Evolutionary conservation across 305 asterid species (phyloP), one percentile per base, ranked within the genome.

Genomic region (Fraxinus xanthoxyloides): DNA sequence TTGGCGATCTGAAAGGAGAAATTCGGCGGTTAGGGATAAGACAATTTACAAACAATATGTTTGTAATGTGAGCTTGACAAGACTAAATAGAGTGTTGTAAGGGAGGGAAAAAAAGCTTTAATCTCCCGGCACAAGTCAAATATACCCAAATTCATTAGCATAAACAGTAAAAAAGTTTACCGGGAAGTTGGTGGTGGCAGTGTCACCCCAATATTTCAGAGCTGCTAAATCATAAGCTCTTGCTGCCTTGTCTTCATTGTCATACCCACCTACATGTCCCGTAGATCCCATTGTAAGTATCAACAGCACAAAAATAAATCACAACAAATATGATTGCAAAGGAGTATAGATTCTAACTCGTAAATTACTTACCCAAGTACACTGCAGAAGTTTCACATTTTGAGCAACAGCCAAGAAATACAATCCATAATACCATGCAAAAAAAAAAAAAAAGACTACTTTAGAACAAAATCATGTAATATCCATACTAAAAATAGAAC

Each of bases 191-290:
- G 99, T 96, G 40, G 97, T 96, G 70, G 99, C 98, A 7, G 93
- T 85, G 31, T 98, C 83, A 79, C 99, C 99, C 99, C 99, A 95
- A 85, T 95, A 95, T 75, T 94, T 95, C 43, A 95, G 92, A 31
- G 99, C 99, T n/a, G 99, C 99, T 90, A 96, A 86, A 88, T 96
- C 99, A 74, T 96, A 96, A 7, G 99, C 86, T 80, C 98, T 89
- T 7, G 99, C 99, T 2, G 99, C 99, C 91, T 90, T 94, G 9
- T 93, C 99, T 89, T 96, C 99, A 78, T 94, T 94, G 83, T 96
- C 99, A 87, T 96, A 96, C 12, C 99, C 99, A 85, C 99, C 99
- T 94, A 85, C 74, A 85, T 48, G 76, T 76, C 30, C 56, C 28
- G 75, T 28, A 32, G 23, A 46, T 73, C 78, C 21, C 79, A 85